Percentiles rank a stretch among this genome's conserved stretches.
Evolutionary conservation across 225 moss, liverwort and hornwort genomes (phyloP).

Genomic region (Climacium dendroides): DNA sequence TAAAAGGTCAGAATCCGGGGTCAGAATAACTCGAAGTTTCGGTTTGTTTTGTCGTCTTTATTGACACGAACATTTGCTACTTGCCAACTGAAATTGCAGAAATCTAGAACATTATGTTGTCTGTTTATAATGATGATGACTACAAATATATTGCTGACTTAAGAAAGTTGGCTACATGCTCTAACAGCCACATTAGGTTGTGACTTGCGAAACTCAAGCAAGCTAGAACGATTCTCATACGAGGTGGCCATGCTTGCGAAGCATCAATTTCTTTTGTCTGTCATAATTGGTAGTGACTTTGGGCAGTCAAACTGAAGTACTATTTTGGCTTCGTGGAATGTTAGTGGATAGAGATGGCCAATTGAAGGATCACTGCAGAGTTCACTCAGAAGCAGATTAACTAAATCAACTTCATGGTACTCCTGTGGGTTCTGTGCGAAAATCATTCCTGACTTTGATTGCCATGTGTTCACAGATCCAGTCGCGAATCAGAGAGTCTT

Average conservation of each 20-base stretch:
- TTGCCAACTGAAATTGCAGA: background rate
- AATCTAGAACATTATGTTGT: background rate
- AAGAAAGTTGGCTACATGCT: background rate
- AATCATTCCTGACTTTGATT: background rate
- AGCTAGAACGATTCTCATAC: background rate
- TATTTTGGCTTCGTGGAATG: background rate
- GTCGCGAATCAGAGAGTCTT: background rate
- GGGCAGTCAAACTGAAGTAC: background rate
- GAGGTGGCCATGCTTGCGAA: background rate
- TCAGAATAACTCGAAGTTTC: background rate
- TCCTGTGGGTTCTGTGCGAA: background rate
- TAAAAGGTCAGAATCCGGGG: conserved; percentile 24
- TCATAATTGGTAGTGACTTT: background rate
- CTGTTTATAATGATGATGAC: background rate
- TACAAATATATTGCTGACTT: background rate
- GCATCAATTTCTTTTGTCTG: background rate
- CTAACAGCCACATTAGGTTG: background rate
- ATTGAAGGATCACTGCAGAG: background rate
- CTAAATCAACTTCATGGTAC: background rate
- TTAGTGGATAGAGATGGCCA: background rate
- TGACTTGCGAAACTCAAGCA: background rate
- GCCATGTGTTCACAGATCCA: background rate
- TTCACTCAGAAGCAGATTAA: background rate
- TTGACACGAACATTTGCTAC: background rate
- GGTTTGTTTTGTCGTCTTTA: background rate